phyloP scores from a whole-genome alignment of 2,329 filamentous ascomycete genomes.

The Saccharata proteae region DNA sequence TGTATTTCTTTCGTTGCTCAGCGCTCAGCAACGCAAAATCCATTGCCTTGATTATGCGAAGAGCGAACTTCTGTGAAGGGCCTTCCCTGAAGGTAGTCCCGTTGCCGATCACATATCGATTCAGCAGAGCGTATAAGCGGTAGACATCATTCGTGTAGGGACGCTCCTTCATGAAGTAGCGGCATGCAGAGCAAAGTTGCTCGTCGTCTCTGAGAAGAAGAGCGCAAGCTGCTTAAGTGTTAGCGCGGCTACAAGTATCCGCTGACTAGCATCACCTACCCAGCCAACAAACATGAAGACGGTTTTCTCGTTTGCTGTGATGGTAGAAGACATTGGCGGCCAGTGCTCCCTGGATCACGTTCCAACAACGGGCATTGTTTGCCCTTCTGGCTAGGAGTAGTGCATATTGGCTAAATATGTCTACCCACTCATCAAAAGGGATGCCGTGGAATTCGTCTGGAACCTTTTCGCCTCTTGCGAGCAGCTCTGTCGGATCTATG shows the following conservation, averaged over 20 bases:
- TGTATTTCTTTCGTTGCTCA: constrained; percentile 32
- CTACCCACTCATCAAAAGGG: constrained; percentile 72
- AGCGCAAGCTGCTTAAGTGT: constrained; percentile 53
- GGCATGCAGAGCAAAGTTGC: constrained; percentile 60
- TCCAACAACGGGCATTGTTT: constrained; percentile 61
- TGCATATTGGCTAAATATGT: constrained; percentile 81
- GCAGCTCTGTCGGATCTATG: neutral
- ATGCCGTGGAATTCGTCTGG: constrained; percentile 61
- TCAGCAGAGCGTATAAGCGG: constrained; percentile 69
- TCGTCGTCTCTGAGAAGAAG: constrained; percentile 67
- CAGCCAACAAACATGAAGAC: constrained; percentile 68
- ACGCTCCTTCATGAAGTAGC: constrained; percentile 75
- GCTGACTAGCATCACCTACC: constrained; percentile 39
- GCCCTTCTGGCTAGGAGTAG: constrained; percentile 59
- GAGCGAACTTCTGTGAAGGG: constrained; percentile 77
- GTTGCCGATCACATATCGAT: constrained; percentile 60
- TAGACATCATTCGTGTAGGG: constrained; percentile 72
- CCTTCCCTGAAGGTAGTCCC: constrained; percentile 64
- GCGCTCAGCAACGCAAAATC: constrained; percentile 54
- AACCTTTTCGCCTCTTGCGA: constrained; percentile 16
- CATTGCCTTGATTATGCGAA: constrained; percentile 83
- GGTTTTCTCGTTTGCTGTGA: constrained; percentile 51
- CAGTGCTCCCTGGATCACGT: constrained; percentile 63
- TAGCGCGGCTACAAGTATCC: no score
- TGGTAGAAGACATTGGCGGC: constrained; percentile 76